These are phyloP conservation scores for Suillus subaureus DNA, from an alignment of 768 basidiomycete genomes.

Conservation along the genomic window DNA sequence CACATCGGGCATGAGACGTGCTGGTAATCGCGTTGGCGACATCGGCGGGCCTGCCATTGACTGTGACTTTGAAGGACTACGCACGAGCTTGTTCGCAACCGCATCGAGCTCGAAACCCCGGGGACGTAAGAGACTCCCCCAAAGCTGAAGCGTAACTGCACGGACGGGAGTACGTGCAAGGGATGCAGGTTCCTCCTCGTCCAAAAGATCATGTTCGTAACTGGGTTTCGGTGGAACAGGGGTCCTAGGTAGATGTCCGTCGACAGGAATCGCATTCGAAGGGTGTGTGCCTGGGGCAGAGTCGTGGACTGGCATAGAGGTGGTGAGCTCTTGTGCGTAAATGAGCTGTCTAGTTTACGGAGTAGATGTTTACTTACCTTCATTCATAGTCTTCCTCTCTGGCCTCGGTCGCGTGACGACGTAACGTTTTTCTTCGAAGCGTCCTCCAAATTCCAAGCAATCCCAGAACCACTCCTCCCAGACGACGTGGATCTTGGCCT, in stretches of 20 bases:
- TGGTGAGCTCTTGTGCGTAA: background rate
- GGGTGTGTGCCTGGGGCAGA: constrained; percentile 18
- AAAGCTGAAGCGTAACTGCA: constrained; percentile 64
- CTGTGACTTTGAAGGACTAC: constrained; percentile 57
- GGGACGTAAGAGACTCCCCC: constrained; percentile 66
- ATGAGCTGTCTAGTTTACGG: background rate
- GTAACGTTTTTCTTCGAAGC: constrained; percentile 67
- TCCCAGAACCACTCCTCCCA: constrained; percentile 99
- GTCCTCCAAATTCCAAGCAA: constrained; percentile 71
- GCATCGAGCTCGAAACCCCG: constrained; percentile 64
- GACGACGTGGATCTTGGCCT: constrained; percentile 75
- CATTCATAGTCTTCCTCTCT: constrained; percentile 43
- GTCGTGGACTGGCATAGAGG: constrained; percentile 19
- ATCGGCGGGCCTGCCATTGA: constrained; percentile 22
- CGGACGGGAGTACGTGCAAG: constrained; percentile 53
- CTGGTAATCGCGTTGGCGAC: constrained; percentile 20
- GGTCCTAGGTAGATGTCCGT: constrained; percentile 20
- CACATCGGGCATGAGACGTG: constrained; percentile 8
- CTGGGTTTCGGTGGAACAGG: constrained; percentile 23
- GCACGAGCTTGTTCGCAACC: constrained; percentile 52
- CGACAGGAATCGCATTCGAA: constrained; percentile 15
- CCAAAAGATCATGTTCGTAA: constrained; percentile 29
- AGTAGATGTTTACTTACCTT: constrained; percentile 20
- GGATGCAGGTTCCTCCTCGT: constrained; percentile 60
- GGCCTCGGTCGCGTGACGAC: constrained; percentile 62